Percentiles rank a stretch among this genome's conserved stretches.
Evolutionary conservation across 2,329 filamentous ascomycete genomes (phyloP).

Genomic region (Sclerotinia glacialis): DNA sequence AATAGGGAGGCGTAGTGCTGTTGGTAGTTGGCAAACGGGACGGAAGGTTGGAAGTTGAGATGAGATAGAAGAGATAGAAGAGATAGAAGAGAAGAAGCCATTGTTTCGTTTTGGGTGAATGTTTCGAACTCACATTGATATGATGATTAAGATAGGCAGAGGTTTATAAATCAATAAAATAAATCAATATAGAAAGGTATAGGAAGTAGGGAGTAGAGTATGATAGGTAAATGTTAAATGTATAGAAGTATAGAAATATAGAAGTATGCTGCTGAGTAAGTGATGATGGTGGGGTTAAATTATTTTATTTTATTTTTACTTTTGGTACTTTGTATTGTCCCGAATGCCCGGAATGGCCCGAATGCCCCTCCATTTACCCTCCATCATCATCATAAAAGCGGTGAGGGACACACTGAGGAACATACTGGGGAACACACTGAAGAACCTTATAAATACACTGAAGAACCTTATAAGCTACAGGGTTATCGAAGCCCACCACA

Average conservation of each 20-base stretch:
- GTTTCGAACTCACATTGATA: background rate
- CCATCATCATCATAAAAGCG: slow-evolving; percentile 1
- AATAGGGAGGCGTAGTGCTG: background rate
- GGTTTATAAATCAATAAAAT: background rate
- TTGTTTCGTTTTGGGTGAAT: background rate
- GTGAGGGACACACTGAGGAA: background rate
- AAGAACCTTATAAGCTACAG: background rate
- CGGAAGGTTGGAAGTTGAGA: background rate
- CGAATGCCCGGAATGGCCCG: no score
- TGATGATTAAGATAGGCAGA: background rate
- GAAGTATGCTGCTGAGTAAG: no score
- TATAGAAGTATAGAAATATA: no score
- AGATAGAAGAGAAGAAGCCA: background rate
- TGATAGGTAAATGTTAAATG: no score
- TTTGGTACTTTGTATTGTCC: no score
- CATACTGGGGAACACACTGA: background rate
- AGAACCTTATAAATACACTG: background rate
- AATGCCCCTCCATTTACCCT: background rate
- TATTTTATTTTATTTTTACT: no score
- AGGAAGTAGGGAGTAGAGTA: no score
- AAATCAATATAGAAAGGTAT: no score
- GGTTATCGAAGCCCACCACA: background rate
- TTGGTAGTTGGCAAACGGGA: background rate
- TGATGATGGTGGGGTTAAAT: slow-evolving; percentile 1
- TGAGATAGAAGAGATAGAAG: background rate